A percentile compares a stretch with the other conserved stretches of the same genome.
These are phyloP conservation scores for Coniella vitis DNA, from an alignment of 2,329 filamentous ascomycete species.

Conservation along the genomic window DNA sequence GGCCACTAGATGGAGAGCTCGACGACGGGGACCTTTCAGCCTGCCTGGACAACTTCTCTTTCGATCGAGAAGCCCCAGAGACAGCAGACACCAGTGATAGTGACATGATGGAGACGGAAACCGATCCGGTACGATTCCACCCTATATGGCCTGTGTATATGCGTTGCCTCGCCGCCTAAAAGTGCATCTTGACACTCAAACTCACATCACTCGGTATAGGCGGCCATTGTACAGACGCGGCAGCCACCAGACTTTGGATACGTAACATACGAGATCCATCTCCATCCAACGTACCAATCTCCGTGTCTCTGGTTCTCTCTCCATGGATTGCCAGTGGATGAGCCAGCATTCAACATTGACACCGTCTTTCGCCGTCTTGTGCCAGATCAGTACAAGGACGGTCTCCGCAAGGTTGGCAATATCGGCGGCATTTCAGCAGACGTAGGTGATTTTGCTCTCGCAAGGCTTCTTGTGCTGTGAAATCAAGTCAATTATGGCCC, in stretches of 20 bases:
- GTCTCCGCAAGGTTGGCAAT: conserved; percentile 53
- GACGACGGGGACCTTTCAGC: conserved; percentile 40
- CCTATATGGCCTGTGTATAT: background rate
- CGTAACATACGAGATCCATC: conserved; percentile 66
- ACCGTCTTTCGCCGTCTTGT: conserved; percentile 66
- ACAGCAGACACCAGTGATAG: conserved; percentile 28
- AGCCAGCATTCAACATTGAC: conserved; percentile 56
- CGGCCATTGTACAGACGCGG: conserved; percentile 29
- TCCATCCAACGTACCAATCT: conserved; percentile 67
- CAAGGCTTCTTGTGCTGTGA: conserved; percentile 17
- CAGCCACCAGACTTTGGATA: conserved; percentile 32
- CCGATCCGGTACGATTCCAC: conserved; percentile 40
- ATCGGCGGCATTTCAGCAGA: conserved; percentile 71
- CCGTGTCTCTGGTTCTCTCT: conserved; percentile 73
- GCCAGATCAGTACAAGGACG: conserved; percentile 55
- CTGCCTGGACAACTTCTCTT: conserved; percentile 38
- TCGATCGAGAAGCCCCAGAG: conserved; percentile 22
- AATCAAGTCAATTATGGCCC: conserved; percentile 23
- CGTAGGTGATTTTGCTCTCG: conserved; percentile 44
- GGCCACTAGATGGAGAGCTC: conserved; percentile 39
- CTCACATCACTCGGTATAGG: conserved; percentile 26
- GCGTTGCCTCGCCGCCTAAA: background rate
- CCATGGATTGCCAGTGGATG: conserved; percentile 48
- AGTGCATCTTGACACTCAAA: background rate
- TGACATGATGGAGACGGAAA: conserved; percentile 44